Base-by-base conservation (phyloP, 2,329 filamentous ascomycete genomes). In the Juglanconis sp. region DNA sequence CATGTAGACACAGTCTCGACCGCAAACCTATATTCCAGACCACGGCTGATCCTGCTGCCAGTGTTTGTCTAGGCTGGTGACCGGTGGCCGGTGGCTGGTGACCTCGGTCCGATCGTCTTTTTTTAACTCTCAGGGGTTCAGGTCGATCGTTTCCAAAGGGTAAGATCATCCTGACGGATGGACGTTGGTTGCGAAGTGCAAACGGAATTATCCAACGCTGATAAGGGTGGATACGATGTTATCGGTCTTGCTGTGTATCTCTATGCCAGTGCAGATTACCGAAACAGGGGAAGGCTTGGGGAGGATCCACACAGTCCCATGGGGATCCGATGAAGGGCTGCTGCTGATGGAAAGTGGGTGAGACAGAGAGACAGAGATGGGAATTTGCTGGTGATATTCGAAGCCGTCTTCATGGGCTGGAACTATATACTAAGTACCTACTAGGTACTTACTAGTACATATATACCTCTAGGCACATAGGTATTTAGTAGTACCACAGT, bases 131-230 rank as follows among this genome's bases (percentile, higher is more conserved):
- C 17, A 1, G 17, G 17, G 17, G 17, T 24, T 24, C 17, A 24
- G 17, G 17, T 24, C 17, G 17, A 24, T 24, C 17, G 17, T 24
- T 24, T 24, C 17, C 17, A 24, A 24, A 24, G 17, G 17, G 17
- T 24, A 24, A 24, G 17, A 24, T 24, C 17, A 24, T 24, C 17
- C 17, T 36, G 44, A 5, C 24, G 46, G 24, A 32, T 17, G 52
- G 42, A 4, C 10, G n/a, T 30, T 36, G 24, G 32, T 50, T 40
- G 36, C 51, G 38, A 32, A 53, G 42, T 50, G 46, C 53, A 57
- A 57, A 53, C 48, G 4, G 42, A 52, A 60, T 57, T 57, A 60
- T 60, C 35, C 56, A 60, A 40, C n/a, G 17, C 30, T 48, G 59
- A 61, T 61, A 61, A 57, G 48, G 49, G 59, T 61, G 59, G 59